A percentile compares a stretch with the other conserved stretches of the same genome.
phyloP scores from a whole-genome alignment of 257 asterid genomes.

The Jasminum sambac region DNA sequence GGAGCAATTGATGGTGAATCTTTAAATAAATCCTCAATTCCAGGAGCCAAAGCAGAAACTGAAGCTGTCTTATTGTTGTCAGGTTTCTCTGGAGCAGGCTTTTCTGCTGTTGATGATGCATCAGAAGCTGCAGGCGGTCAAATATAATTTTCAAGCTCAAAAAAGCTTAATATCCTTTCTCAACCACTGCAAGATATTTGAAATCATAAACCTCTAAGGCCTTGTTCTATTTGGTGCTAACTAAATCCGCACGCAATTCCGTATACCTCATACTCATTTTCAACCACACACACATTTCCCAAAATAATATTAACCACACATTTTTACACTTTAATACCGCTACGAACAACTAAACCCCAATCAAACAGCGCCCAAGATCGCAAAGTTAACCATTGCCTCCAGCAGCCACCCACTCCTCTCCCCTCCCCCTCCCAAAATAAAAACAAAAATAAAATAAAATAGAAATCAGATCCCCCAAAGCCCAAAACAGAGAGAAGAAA shows the following conservation, averaged over 20 bases:
- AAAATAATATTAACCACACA: too few species aligned
- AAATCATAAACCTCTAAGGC: slow-evolving; percentile 8
- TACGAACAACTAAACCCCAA: too few species aligned
- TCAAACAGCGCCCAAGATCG: too few species aligned
- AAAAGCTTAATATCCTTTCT: slow-evolving; percentile 17
- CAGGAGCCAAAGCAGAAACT: slow-evolving; percentile 56
- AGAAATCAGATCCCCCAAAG: too few species aligned
- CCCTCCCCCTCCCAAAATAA: not conserved
- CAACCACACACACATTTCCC: too few species aligned
- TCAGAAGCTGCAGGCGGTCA: slow-evolving; percentile 70
- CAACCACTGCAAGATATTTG: not conserved
- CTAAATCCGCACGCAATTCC: too few species aligned
- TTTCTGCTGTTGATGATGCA: slow-evolving; percentile 54
- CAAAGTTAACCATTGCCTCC: not conserved
- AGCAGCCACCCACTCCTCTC: not conserved
- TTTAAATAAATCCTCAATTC: slow-evolving; percentile 77
- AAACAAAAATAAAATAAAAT: too few species aligned
- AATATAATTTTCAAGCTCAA: slow-evolving; percentile 14
- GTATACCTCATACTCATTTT: too few species aligned
- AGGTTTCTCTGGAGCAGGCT: slow-evolving; percentile 31
- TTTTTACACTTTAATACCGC: too few species aligned
- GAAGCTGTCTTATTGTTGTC: slow-evolving; percentile 48
- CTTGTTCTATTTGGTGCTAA: too few species aligned
- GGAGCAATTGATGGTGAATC: slow-evolving; percentile 66
- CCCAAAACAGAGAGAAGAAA: too few species aligned